phyloP scores from a whole-genome alignment of 2,329 filamentous ascomycete species.

The Metarhizium album region DNA sequence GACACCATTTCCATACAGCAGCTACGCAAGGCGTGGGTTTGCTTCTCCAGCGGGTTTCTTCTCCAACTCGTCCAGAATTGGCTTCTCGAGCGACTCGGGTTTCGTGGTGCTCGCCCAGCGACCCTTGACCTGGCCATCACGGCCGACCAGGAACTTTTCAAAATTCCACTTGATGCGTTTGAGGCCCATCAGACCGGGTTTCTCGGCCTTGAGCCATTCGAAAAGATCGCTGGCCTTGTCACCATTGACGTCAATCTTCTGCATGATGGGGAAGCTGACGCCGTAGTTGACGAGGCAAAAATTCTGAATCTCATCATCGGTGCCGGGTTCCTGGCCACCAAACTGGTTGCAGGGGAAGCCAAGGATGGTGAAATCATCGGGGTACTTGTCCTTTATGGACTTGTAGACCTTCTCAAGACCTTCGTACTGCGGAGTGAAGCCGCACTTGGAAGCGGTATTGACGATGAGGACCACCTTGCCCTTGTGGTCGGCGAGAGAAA shows the following conservation, averaged over 20 bases:
- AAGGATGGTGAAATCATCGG: conserved; percentile 71
- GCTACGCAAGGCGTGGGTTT: not conserved
- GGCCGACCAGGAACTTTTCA: conserved; percentile 89
- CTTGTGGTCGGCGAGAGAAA: conserved; percentile 60
- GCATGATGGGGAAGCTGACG: conserved; percentile 81
- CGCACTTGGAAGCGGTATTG: conserved; percentile 98
- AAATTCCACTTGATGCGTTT: conserved; percentile 99
- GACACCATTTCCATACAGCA: not conserved
- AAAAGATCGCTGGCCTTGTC: conserved; percentile 55
- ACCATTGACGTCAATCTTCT: conserved; percentile 92
- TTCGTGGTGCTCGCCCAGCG: conserved; percentile 84
- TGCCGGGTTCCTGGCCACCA: conserved; percentile 76
- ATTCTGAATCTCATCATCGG: conserved; percentile 66
- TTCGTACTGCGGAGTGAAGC: conserved; percentile 92
- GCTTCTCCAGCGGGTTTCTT: conserved; percentile 24
- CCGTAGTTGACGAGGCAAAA: conserved; percentile 91
- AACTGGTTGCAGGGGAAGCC: conserved; percentile 99
- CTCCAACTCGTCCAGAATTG: conserved; percentile 65
- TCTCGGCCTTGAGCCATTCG: conserved; percentile 59
- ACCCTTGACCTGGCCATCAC: conserved; percentile 74
- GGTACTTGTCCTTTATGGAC: conserved; percentile 55
- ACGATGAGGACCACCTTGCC: conserved; percentile 93
- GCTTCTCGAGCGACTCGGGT: conserved; percentile 67
- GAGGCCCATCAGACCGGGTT: conserved; percentile 75
- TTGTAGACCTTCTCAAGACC: conserved; percentile 90